Conservation (phyloP, 352 stramenopile genomes). For the Phytophthora cactorum region DNA sequence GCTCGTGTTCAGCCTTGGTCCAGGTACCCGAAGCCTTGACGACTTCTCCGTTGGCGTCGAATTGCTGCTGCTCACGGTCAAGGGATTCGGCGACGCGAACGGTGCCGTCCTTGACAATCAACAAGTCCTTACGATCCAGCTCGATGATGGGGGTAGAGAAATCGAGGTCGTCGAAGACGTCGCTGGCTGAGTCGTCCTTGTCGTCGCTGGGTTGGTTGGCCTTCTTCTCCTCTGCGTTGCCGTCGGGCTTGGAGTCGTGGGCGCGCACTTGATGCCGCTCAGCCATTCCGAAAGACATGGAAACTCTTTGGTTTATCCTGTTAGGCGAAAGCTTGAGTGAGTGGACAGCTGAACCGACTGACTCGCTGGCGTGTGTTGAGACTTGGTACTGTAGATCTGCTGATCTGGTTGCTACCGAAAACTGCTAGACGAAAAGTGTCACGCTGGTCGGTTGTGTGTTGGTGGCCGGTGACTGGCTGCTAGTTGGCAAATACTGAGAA, state of each 20-base stretch:
- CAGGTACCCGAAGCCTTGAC: slow-evolving; percentile 66
- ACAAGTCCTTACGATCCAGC: slow-evolving; percentile 72
- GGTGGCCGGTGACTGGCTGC: slow-evolving; percentile 15
- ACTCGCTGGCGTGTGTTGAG: slow-evolving; percentile 22
- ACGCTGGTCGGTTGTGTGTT: slow-evolving; percentile 7
- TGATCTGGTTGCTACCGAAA: slow-evolving; percentile 34
- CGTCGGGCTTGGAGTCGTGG: slow-evolving; percentile 19
- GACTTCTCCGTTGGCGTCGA: slow-evolving; percentile 60
- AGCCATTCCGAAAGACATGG: slow-evolving; percentile 40
- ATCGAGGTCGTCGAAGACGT: slow-evolving; percentile 29
- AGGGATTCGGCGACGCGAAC: slow-evolving; percentile 70
- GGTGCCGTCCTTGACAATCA: slow-evolving; percentile 80
- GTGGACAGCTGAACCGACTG: slow-evolving; percentile 3
- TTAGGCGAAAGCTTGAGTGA: slow-evolving; percentile 22
- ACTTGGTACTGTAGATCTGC: slow-evolving; percentile 16
- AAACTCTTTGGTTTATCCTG: slow-evolving; percentile 10
- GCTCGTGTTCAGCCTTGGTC: slow-evolving; percentile 64
- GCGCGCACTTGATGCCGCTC: slow-evolving; percentile 28
- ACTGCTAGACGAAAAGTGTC: slow-evolving; percentile 23
- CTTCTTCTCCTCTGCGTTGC: slow-evolving; percentile 18
- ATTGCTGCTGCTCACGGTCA: slow-evolving; percentile 52
- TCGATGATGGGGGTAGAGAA: slow-evolving; percentile 45
- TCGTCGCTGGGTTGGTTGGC: slow-evolving; percentile 21
- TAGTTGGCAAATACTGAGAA: slow-evolving; percentile 23
- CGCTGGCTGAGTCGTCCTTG: slow-evolving; percentile 9